These are phyloP conservation scores for Macrolepiota albuminosa DNA, from an alignment of 768 basidiomycete genomes.

Conservation along the genomic window DNA sequence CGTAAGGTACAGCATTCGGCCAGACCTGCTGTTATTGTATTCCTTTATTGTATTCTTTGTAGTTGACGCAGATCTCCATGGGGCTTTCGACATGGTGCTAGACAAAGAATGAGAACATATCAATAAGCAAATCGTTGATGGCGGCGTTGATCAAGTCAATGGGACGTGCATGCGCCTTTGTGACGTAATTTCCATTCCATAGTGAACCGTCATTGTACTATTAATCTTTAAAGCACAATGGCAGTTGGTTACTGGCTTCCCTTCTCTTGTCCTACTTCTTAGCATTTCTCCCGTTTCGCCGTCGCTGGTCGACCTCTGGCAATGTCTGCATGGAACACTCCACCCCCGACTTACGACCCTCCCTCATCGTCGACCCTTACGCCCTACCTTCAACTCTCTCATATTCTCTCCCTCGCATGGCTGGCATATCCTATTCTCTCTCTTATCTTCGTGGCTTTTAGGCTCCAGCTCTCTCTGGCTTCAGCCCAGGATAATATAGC, in stretches of 20 bases:
- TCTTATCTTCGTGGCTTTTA: conserved; percentile 81
- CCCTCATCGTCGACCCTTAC: conserved; percentile 43
- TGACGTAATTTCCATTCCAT: background rate
- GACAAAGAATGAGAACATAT: no score
- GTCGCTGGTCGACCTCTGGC: conserved; percentile 47
- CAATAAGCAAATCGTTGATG: background rate
- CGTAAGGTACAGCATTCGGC: no score
- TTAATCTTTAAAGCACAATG: conserved; percentile 17
- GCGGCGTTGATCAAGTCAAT: background rate
- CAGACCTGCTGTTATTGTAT: no score
- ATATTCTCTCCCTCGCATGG: conserved; percentile 84
- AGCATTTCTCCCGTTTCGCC: conserved; percentile 18
- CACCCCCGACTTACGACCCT: conserved; percentile 58
- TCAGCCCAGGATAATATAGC: conserved; percentile 64
- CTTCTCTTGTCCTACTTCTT: conserved; percentile 13
- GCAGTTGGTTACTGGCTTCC: background rate
- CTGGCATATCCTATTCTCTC: conserved; percentile 90
- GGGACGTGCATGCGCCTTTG: background rate
- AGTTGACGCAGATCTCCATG: no score
- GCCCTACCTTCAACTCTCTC: conserved; percentile 80
- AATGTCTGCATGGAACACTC: conserved; percentile 32
- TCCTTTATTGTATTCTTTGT: no score
- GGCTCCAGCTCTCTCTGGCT: conserved; percentile 68
- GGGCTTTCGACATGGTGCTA: no score
- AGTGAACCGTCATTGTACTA: background rate